Percentiles rank a stretch among this genome's conserved stretches.
Evolutionary conservation across 2,329 filamentous ascomycete genomes (phyloP).

Genomic region (Neopestalotiopsis rosae): DNA sequence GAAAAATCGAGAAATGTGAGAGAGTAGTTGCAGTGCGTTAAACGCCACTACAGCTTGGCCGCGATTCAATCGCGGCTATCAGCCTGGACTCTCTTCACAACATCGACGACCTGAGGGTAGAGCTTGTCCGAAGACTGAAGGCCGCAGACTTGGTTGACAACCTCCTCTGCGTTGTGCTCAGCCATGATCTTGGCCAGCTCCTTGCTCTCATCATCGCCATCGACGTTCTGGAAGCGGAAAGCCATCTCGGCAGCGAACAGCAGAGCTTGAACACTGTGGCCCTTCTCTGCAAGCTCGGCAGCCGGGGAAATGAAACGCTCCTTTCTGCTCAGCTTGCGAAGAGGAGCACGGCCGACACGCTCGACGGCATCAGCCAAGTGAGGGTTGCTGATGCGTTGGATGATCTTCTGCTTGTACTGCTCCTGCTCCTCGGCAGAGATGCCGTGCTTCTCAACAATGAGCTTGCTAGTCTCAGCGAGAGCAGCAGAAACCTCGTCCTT

Average conservation of each 20-base stretch:
- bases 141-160: slow-evolving; percentile 82
- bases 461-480: slow-evolving; percentile 81
- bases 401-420: slow-evolving; percentile 89
- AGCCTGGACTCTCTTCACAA: slow-evolving; percentile 86
- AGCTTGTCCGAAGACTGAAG: slow-evolving; percentile 79
- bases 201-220: slow-evolving; percentile 86
- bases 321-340: slow-evolving; percentile 92
- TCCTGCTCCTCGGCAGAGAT: slow-evolving; percentile 78
- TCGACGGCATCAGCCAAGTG: slow-evolving; percentile 91
- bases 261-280: slow-evolving; percentile 73
- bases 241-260: slow-evolving; percentile 88
- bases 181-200: slow-evolving; percentile 88
- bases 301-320: slow-evolving; percentile 96
- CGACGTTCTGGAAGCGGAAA: slow-evolving; percentile 93
- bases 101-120: slow-evolving; percentile 74
- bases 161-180: slow-evolving; percentile 72
- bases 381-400: slow-evolving; percentile 91
- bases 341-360: slow-evolving; percentile 91
- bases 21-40: neutral
- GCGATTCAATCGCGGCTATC: slow-evolving; percentile 53
- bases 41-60: neutral
- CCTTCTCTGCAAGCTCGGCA: slow-evolving; percentile 83
- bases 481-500: slow-evolving; percentile 79
- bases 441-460: slow-evolving; percentile 87
- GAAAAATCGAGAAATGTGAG: neutral